Evolutionary conservation across 2,329 filamentous ascomycete genomes (phyloP), one percentile per base, ranked within the genome.

Genomic region (Apiospora pterosperma): DNA sequence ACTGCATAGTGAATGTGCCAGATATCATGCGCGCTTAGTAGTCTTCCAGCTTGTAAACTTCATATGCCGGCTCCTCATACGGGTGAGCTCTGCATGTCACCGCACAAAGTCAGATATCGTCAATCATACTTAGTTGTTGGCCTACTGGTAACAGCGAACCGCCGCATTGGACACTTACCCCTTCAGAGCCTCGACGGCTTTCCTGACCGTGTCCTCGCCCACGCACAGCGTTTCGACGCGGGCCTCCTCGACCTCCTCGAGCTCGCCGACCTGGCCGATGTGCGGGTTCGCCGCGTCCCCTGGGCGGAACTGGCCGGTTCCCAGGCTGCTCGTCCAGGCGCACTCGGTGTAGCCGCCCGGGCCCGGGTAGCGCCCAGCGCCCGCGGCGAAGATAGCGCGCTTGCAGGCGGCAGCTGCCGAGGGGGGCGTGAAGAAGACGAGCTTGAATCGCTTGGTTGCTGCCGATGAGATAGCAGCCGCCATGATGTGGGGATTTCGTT

Each of bases 271-370:
- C 12, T 76, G 76, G 0, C 90, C 90, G 66, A 91, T 87, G 70
- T 86, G 77, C 4, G 90, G 89, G 61, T 88, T 88, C 1, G 90
- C 88, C 0, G 79, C 74, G 62, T 81, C 80, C 0, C 86, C 87
- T 0, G 89, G 89, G 0, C 86, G 83, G 74, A 92, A 92, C 71
- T 92, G 89, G 0, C 88, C 88, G 0, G 79, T 85, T 4, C 89
- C 90, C 7, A 76, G 68, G 0, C 78, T 75, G 3, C 48, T 55
- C 48, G 78, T 77, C 78, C 80, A 88, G 73, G 81, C 82, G 73
- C 79, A 83, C 69, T 88, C 84, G 25, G 82, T 84, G 71, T 88
- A 88, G 69, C 80, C 81, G n/a, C 82, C 82, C 0, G 78, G 70
- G 0, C 78, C 77, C 0, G 83, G 81, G 63, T 83, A 84, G 12